Conservation (phyloP, 768 basidiomycete genomes). For the Mycena pura region DNA sequence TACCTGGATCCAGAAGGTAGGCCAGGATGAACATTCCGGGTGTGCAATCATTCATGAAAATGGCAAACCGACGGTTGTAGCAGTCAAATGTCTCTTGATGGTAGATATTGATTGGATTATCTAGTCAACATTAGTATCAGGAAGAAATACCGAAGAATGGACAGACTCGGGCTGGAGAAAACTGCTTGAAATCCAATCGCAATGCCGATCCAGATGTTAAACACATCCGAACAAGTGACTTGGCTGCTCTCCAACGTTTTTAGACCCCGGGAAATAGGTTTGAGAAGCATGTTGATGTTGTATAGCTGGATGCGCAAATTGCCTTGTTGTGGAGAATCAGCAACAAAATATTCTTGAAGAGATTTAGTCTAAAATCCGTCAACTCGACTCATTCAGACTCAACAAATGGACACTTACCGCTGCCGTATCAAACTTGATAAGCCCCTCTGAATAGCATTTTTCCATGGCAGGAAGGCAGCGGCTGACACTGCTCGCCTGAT, state of each 20-base stretch:
- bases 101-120: background rate
- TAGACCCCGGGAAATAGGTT: slow-evolving; percentile 3
- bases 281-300: slow-evolving; percentile 15
- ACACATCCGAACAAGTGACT: slow-evolving; percentile 14
- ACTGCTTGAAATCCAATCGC: slow-evolving; percentile 6
- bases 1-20: slow-evolving; percentile 15
- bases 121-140: background rate
- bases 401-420: background rate
- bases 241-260: slow-evolving; percentile 1
- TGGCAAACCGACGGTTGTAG: slow-evolving; percentile 15
- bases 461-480: background rate
- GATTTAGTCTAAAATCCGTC: background rate
- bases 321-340: background rate
- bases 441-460: background rate
- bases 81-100: slow-evolving; percentile 1
- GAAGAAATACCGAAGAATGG: no score
- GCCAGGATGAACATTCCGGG: slow-evolving; percentile 6
- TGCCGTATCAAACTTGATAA: slow-evolving; percentile 5
- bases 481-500: background rate
- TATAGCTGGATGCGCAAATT: background rate
- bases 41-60: slow-evolving; percentile 20
- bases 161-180: background rate
- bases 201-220: slow-evolving; percentile 13
- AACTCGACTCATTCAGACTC: background rate
- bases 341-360: background rate